These are phyloP conservation scores for Elasticomyces elasticus DNA, from an alignment of 495 filamentous ascomycete species.

Conservation along the genomic window DNA sequence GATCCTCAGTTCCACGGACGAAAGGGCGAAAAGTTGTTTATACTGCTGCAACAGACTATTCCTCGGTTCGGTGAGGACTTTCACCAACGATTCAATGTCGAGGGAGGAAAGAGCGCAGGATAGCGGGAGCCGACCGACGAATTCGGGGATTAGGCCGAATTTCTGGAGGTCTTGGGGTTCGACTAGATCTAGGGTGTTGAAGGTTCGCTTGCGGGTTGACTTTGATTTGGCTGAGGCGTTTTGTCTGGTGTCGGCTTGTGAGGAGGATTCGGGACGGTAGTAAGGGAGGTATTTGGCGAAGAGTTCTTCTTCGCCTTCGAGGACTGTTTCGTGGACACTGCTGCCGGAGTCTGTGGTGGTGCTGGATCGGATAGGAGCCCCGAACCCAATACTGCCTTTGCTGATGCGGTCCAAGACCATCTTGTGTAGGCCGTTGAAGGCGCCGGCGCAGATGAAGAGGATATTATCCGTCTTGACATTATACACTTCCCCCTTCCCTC, in stretches of 20 bases:
- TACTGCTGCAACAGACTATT: slow-evolving; percentile 83
- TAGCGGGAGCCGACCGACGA: slow-evolving; percentile 83
- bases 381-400: slow-evolving; percentile 85
- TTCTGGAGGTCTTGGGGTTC: slow-evolving; percentile 75
- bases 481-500: slow-evolving; percentile 67
- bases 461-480: slow-evolving; percentile 93
- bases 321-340: slow-evolving; percentile 39
- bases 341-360: too few species aligned
- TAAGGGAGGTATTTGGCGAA: slow-evolving; percentile 63
- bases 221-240: too few species aligned
- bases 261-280: slow-evolving; percentile 34
- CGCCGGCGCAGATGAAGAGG: slow-evolving; percentile 90
- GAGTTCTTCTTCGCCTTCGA: slow-evolving; percentile 43
- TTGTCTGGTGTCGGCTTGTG: neutral
- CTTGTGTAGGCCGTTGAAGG: slow-evolving; percentile 89
- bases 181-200: slow-evolving; percentile 73
- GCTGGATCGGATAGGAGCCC: slow-evolving; percentile 73
- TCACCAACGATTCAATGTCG: slow-evolving; percentile 63
- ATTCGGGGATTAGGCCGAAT: slow-evolving; percentile 90
- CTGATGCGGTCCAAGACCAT: slow-evolving; percentile 74
- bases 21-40: slow-evolving; percentile 71
- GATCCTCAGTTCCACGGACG: slow-evolving; percentile 72
- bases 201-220: too few species aligned
- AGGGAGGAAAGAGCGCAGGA: slow-evolving; percentile 74
- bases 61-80: slow-evolving; percentile 84